phyloP scores from a whole-genome alignment of 768 basidiomycete genomes.

The Cantharellus cinnabarinus region DNA sequence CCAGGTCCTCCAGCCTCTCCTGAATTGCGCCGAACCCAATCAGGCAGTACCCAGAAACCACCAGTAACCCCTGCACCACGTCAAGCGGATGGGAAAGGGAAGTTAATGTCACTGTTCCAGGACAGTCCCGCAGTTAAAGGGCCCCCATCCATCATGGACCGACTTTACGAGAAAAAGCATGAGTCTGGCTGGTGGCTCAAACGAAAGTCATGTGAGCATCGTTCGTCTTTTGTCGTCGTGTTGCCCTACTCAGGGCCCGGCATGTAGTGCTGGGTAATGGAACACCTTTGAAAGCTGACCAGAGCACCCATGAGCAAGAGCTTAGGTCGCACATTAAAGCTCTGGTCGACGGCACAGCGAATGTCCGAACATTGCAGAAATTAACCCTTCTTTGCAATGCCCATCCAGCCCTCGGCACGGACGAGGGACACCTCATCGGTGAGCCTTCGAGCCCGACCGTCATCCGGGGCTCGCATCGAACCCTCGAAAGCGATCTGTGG shows the following conservation, averaged over 20 bases:
- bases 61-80: constrained; percentile 51
- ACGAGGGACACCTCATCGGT: background rate
- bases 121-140: constrained; percentile 54
- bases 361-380: constrained; percentile 38
- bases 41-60: constrained; percentile 3
- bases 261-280: constrained; percentile 24
- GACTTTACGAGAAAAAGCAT: constrained; percentile 38
- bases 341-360: constrained; percentile 33
- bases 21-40: constrained; percentile 20
- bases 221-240: background rate
- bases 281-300: constrained; percentile 15
- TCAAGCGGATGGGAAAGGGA: constrained; percentile 28
- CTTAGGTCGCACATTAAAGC: constrained; percentile 32
- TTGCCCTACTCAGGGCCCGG: background rate
- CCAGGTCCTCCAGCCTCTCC: constrained; percentile 34
- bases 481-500: constrained; percentile 35
- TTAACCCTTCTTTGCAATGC: constrained; percentile 41
- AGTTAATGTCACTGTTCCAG: constrained; percentile 26
- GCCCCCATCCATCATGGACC: constrained; percentile 43
- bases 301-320: constrained; percentile 19
- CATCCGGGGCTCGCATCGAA: background rate
- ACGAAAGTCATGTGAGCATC: constrained; percentile 40
- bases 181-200: constrained; percentile 76
- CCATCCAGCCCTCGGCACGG: constrained; percentile 33
- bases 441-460: background rate